Base-by-base conservation (phyloP, 306 rosid genomes). In the Coriaria nepalensis region DNA sequence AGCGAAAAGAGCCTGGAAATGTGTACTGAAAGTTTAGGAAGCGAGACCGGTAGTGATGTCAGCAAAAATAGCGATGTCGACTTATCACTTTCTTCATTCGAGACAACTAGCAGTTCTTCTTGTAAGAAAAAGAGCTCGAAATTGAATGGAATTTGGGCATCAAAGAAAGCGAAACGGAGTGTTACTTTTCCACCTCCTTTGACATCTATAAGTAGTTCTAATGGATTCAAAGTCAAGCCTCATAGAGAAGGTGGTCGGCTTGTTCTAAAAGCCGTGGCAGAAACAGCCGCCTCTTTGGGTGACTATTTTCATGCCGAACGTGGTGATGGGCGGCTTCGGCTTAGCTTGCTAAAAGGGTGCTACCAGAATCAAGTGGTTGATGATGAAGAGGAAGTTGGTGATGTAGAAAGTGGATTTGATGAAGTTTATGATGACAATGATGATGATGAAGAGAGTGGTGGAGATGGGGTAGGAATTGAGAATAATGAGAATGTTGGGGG, bases 11-110 rank as follows among this genome's bases (percentile, higher is more conserved):
- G 87, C 76, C 65, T 79, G 63, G 73, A 70, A 47, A 49, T 79
- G 68, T 79, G 87, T 56, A 79, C 87, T 0, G 87, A 79, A 60
- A 70, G 71, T 13, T 34, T 76, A 12, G 80, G 87, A 8, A 54
- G 71, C n/a, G 87, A 79, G 62, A 75, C 76, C 0, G 93, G 93
- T 7, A 78, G 75, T 50, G 73, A 70, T 66, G 70, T 61, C 3
- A 45, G 66, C 33, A 73, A 74, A 12, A 57, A 12, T 52, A 9
- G 4, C 64, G 12, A 33, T 5, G 53, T 57, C 15, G 78, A 73
- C 8, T 20, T 61, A 45, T 52, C 56, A 8, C 5, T 66, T 12
- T 15, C 55, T 40, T 65, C 76, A 8, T 37, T 8, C 4, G 50
- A 50, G 15, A 43, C 6, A 9, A 33, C 6, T 9, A 55, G 5